Base-by-base conservation (phyloP, 345 rosid species). In the Cochlearia excelsa region DNA sequence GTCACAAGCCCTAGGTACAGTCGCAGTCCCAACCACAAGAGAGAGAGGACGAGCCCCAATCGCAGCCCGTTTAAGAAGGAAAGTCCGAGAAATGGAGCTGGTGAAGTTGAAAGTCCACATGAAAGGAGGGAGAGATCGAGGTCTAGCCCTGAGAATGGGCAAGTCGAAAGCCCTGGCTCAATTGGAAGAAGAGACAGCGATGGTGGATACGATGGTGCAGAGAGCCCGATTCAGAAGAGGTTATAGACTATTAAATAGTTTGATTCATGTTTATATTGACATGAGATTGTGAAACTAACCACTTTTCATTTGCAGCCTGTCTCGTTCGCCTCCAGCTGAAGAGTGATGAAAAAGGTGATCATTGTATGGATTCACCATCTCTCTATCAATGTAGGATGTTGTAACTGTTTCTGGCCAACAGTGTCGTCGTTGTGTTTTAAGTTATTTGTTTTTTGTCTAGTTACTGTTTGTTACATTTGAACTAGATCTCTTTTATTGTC, bases 151-250 rank as follows among this genome's bases (percentile, higher is more conserved):
- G 54, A 52, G 46, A 79, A 77, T 34, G 86, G 68, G 38, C 82
- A 82, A 63, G 87, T 74, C 41, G 92, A 77, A 44, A 90, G 95
- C 77, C 93, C 90, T 8, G 46, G 70, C 31, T 65, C 75, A 9
- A 44, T 63, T 2, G 70, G 55, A 54, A 58, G 66, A 57, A 63
- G 65, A 26, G 70, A 65, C 51, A 65, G 75, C n/a, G 55, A 63
- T 51, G 69, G 66, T 57, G 69, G 66, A 9, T 65, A 66, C 6
- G 67, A 66, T 59, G 76, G 76, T 54, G 71, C 37, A 28, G 76
- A 49, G 27, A 72, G 72, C 55, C 76, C 72, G 0, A 61, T 54
- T 53, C 72, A 50, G 39, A 54, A 71, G 63, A 71, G 75, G 70
- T 71, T 39, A 48, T 70, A 23, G 46, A 6, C 6, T 68, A 35